Base-by-base conservation (phyloP, 2,329 filamentous ascomycete genomes). In the Dryadomyces sulphureus region DNA sequence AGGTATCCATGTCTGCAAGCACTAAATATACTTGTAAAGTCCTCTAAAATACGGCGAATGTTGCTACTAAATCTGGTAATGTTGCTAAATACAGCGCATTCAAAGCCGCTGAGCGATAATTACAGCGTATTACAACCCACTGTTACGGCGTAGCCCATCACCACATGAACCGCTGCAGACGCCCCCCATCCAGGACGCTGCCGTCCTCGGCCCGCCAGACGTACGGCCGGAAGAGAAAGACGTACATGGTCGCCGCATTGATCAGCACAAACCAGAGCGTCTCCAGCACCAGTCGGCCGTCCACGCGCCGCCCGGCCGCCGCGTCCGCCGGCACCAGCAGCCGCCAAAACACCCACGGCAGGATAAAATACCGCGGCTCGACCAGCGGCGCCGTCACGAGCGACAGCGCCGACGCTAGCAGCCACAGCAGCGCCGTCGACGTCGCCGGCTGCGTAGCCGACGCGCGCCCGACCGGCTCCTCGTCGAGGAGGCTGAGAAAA, bases 261-360 rank as follows among this genome's bases (percentile, higher is more conserved):
- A 92, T 69, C 3, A 62, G 55, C 25, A 81, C 49, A 54, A 84
- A 80, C 82, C 84, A 90, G 0, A 63, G 47, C 4, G 80, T 85
- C 64, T 92, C 85, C 2, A 73, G 45, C 1, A 65, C 47, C 1
- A 79, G 57, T 42, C 73, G 68, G 7, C 76, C 48, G 47, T 75
- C 70, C 21, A 67, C 54, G 6, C 47, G 54, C 24, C 41, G 46
- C 0, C 50, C 52, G 17, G 56, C 21, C 25, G 45, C 42, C 17
- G 51, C 17, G 3, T 52, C 25, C 34, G 69, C 61, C 0, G 86
- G 86, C 1, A 93, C 65, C 56, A 93, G 74, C 7, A 96, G 64
- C 1, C 92, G 75, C 86, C 89, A 96, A 56, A 95, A 79, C 8
- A 95, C 75, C 87, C 88, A 98, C 0, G 90, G 89, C 12, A 95